Evolutionary conservation across 2,329 filamentous ascomycete species (phyloP).

Genomic region (Xylariomycetidae sp.): DNA sequence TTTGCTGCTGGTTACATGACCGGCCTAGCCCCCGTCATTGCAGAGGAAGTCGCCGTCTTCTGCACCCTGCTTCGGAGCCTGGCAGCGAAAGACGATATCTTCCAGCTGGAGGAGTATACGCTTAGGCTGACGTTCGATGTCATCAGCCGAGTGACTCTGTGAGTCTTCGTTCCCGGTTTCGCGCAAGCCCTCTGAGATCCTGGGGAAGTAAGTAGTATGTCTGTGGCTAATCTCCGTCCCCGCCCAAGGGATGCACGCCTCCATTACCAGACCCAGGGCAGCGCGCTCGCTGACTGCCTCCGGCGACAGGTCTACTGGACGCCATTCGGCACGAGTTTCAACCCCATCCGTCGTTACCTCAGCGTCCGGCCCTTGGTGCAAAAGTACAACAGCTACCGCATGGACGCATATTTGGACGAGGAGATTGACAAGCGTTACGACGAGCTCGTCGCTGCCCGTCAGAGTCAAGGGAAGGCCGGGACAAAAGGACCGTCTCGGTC

Average conservation of each 20-base stretch:
- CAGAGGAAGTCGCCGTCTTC: constrained; percentile 15
- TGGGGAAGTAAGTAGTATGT: background rate
- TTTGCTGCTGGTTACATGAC: constrained; percentile 16
- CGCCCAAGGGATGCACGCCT: constrained; percentile 15
- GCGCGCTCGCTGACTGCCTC: constrained; percentile 13
- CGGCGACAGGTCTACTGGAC: constrained; percentile 15
- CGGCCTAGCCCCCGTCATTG: constrained; percentile 14
- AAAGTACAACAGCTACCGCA: constrained; percentile 14
- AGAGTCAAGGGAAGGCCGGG: background rate
- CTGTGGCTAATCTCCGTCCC: background rate
- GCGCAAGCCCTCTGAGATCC: too few relatives aligned
- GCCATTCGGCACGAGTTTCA: constrained; percentile 14
- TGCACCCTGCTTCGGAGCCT: constrained; percentile 8
- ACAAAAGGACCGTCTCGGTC: constrained; percentile 8
- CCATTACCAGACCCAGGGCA: constrained; percentile 16
- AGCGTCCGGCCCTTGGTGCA: constrained; percentile 14
- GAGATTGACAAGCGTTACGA: constrained; percentile 19
- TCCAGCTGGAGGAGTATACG: constrained; percentile 18
- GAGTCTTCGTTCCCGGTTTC: constrained; percentile 1
- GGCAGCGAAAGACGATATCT: constrained; percentile 9
- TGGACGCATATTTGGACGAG: constrained; percentile 12
- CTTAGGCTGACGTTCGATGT: constrained; percentile 20
- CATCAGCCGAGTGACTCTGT: constrained; percentile 17
- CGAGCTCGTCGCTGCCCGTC: constrained; percentile 7
- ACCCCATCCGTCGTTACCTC: constrained; percentile 15